Evolutionary conservation across 148 eudicot species (phyloP).

Genomic region (Bassia scoparia): DNA sequence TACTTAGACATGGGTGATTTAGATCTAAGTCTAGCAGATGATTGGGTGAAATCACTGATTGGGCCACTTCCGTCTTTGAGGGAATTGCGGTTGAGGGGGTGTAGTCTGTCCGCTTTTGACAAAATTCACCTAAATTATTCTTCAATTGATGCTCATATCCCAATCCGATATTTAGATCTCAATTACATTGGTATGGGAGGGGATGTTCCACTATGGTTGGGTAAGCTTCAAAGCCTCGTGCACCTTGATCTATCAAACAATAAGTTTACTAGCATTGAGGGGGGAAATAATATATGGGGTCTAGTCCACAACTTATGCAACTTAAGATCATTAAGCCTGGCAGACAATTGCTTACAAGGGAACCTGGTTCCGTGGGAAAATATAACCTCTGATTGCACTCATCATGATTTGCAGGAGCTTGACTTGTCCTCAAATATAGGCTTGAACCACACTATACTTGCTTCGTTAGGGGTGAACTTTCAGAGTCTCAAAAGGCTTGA

Average conservation of each 20-base stretch:
- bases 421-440: too few relatives aligned
- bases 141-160: neutral
- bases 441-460: too few relatives aligned
- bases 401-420: too few relatives aligned
- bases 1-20: neutral
- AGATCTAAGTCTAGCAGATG: neutral
- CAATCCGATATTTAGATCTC: too few relatives aligned
- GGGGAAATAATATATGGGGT: neutral
- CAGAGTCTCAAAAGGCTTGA: too few relatives aligned
- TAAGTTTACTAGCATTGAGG: neutral
- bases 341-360: neutral
- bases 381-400: too few relatives aligned
- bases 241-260: neutral
- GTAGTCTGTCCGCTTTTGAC: neutral
- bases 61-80: constrained; percentile 1
- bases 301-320: constrained; percentile 3
- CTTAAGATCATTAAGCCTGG: neutral
- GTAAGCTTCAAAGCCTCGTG: neutral
- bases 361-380: neutral
- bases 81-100: neutral
- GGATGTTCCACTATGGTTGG: neutral
- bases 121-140: neutral
- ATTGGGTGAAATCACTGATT: constrained; percentile 4
- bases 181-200: neutral
- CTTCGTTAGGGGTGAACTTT: too few relatives aligned